Conservation (phyloP, 1,139 yeast species). For the Saccharomyces pastorianus region DNA sequence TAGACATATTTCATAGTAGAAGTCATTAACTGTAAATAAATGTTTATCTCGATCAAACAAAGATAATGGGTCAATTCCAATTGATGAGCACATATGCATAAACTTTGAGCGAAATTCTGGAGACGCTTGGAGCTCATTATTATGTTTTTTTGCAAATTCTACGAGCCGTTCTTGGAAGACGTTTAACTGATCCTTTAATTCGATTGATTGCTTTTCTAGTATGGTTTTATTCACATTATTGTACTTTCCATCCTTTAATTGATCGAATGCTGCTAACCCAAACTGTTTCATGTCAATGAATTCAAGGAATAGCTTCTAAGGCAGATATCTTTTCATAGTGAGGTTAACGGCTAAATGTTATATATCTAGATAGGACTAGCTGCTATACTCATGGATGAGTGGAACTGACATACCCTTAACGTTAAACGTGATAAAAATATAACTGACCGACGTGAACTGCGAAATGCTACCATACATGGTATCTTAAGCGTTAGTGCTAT, state of each 20-base stretch:
- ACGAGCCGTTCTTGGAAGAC: conserved; percentile 55
- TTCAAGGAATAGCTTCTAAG: background rate
- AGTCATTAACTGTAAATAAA: conserved; percentile 44
- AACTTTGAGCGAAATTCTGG: conserved; percentile 62
- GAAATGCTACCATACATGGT: too few relatives aligned
- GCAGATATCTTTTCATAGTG: background rate
- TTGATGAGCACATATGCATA: conserved; percentile 63
- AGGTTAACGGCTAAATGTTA: background rate
- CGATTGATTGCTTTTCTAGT: conserved; percentile 40
- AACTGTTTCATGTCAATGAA: conserved; percentile 20
- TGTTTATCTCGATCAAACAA: conserved; percentile 29
- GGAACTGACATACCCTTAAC: background rate
- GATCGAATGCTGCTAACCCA: conserved; percentile 27
- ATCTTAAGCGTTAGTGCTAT: too few relatives aligned
- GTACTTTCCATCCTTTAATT: conserved; percentile 10
- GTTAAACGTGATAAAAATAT: background rate
- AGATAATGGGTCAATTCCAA: conserved; percentile 78
- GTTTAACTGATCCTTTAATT: conserved; percentile 49
- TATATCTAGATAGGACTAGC: too few relatives aligned
- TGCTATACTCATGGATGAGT: too few relatives aligned
- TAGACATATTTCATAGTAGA: conserved; percentile 57
- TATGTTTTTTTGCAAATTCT: conserved; percentile 56
- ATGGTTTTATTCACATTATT: conserved; percentile 16
- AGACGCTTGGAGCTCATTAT: conserved; percentile 54
- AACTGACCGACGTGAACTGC: background rate